Evolutionary conservation across 208 protist genomes (phyloP).

Genomic region (Trypanosoma congolense): DNA sequence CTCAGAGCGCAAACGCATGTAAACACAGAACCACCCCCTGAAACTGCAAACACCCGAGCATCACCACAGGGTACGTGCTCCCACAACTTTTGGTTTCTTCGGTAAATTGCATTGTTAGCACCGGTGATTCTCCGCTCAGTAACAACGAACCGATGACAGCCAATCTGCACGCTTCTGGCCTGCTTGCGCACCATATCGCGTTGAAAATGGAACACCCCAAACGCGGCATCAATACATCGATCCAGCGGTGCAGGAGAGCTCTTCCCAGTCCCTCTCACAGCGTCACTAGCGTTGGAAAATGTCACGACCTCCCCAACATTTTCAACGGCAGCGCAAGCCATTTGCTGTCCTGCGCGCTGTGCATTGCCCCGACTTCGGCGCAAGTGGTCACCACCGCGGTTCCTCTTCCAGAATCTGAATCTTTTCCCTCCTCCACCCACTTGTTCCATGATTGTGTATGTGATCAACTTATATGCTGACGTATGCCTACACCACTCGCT

Average conservation of each 20-base stretch:
- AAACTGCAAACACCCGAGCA: slow-evolving; percentile 46
- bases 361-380: too few relatives aligned
- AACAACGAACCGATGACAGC: slow-evolving; percentile 42
- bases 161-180: slow-evolving; percentile 32
- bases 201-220: slow-evolving; percentile 34
- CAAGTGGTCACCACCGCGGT: too few relatives aligned
- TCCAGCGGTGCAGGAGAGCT: neutral
- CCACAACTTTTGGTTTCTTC: slow-evolving; percentile 67
- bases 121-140: slow-evolving; percentile 56
- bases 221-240: slow-evolving; percentile 45
- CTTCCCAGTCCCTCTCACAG: too few relatives aligned
- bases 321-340: too few relatives aligned
- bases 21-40: slow-evolving; percentile 6
- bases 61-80: slow-evolving; percentile 73
- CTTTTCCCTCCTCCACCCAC: too few relatives aligned
- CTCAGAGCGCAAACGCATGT: slow-evolving; percentile 28
- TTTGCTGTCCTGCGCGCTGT: too few relatives aligned
- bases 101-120: slow-evolving; percentile 62
- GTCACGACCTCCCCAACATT: too few relatives aligned
- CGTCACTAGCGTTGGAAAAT: too few relatives aligned
- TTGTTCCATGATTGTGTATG: too few relatives aligned
- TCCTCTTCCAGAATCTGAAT: too few relatives aligned
- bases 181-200: slow-evolving; percentile 49
- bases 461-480: too few relatives aligned
- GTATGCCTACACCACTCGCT: too few relatives aligned